Conservation (phyloP, 768 basidiomycete genomes). For the Russula ochroleuca region DNA sequence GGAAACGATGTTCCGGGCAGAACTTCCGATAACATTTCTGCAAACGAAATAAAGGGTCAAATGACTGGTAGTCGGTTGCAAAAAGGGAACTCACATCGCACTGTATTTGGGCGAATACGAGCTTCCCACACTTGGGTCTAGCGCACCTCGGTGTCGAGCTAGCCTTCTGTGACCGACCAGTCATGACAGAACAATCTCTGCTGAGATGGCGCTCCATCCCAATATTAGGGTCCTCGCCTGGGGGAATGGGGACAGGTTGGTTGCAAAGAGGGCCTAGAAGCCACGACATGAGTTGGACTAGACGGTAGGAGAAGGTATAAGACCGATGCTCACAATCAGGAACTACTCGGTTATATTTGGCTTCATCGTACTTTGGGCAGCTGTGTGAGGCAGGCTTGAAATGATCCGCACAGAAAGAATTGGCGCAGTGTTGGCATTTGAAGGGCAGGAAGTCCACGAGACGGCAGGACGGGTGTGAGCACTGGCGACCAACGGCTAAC, state of each 20-base stretch:
- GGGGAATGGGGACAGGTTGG: constrained; percentile 67
- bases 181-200: constrained; percentile 63
- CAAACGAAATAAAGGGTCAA: not conserved
- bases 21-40: constrained; percentile 71
- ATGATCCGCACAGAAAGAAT: constrained; percentile 73
- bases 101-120: constrained; percentile 65
- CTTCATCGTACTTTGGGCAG: constrained; percentile 68
- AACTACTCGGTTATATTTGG: constrained; percentile 66
- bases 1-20: constrained; percentile 77
- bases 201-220: constrained; percentile 75
- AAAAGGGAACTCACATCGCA: constrained; percentile 56
- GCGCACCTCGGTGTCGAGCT: constrained; percentile 57
- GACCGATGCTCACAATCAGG: constrained; percentile 57
- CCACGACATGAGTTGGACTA: not conserved
- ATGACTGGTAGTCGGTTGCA: not conserved
- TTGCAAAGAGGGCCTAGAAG: constrained; percentile 69
- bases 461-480: constrained; percentile 59
- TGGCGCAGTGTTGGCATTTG: constrained; percentile 75
- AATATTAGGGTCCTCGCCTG: constrained; percentile 73
- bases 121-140: constrained; percentile 61
- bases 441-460: constrained; percentile 83
- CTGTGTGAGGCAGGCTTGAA: constrained; percentile 64
- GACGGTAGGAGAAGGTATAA: not conserved
- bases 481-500: constrained; percentile 66
- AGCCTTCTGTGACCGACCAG: constrained; percentile 49